phyloP scores from a whole-genome alignment of 345 rosid genomes.

The Ailanthus altissimus region DNA sequence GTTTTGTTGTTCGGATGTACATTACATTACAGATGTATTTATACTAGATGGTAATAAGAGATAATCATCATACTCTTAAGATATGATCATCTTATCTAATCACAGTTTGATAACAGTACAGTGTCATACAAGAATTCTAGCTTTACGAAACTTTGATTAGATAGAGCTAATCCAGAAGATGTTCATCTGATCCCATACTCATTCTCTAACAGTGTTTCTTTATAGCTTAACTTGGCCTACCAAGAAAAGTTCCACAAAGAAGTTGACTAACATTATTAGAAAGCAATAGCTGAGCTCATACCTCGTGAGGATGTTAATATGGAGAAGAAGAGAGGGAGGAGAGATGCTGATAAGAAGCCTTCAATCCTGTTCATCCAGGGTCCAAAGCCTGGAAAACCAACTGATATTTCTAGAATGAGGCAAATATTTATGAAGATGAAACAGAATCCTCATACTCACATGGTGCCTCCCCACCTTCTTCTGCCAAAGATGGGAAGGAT shows the following conservation, averaged over 20 bases:
- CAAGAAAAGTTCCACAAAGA: constrained; percentile 97
- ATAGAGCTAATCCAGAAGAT: no score
- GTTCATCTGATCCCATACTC: no score
- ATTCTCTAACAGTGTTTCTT: background rate
- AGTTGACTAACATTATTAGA: constrained; percentile 88
- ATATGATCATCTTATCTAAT: no score
- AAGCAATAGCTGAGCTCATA: constrained; percentile 86
- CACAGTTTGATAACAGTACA: no score
- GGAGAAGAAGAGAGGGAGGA: constrained; percentile 80
- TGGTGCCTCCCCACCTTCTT: constrained; percentile 75
- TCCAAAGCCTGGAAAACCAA: constrained; percentile 93
- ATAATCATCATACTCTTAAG: no score
- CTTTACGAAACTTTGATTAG: no score
- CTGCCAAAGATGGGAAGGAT: constrained; percentile 39
- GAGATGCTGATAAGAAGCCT: constrained; percentile 76
- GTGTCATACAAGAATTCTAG: no score
- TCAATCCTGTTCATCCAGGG: constrained; percentile 69
- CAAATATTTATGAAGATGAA: constrained; percentile 78
- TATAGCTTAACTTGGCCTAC: constrained; percentile 73
- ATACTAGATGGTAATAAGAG: no score
- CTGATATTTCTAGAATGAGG: constrained; percentile 86
- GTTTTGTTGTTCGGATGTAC: no score
- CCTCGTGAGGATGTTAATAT: constrained; percentile 89
- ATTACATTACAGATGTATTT: no score
- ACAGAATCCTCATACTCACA: constrained; percentile 83